These are phyloP conservation scores for Auricularia cornea DNA, from an alignment of 768 basidiomycete genomes.

Conservation along the genomic window DNA sequence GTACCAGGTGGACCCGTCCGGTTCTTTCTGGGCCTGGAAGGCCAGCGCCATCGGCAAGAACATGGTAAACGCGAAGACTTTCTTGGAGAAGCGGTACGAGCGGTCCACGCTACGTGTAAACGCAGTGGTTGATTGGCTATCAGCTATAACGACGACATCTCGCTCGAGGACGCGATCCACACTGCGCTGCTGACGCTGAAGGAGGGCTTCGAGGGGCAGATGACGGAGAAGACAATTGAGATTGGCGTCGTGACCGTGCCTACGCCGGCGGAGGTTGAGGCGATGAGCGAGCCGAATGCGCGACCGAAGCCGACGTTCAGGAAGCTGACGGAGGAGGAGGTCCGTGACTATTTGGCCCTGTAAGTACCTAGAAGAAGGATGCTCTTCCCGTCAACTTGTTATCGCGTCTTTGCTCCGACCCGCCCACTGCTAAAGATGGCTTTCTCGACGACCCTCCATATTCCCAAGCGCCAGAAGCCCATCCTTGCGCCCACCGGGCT, in stretches of 20 bases:
- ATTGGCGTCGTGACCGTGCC: conserved; percentile 94
- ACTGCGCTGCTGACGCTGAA: conserved; percentile 96
- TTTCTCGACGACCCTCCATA: background rate
- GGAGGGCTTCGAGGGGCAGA: conserved; percentile 99
- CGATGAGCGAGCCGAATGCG: conserved; percentile 41
- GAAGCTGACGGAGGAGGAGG: conserved; percentile 93
- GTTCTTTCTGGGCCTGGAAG: conserved; percentile 99
- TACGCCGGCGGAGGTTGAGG: conserved; percentile 49
- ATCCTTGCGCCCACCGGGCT: conserved; percentile 39
- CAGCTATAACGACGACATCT: conserved; percentile 99
- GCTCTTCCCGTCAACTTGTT: background rate
- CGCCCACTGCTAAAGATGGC: background rate
- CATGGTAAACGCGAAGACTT: conserved; percentile 99
- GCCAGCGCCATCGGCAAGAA: conserved; percentile 99
- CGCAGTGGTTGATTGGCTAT: conserved; percentile 11
- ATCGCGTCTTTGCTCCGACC: background rate
- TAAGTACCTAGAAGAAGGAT: conserved; percentile 29
- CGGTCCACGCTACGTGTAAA: conserved; percentile 13
- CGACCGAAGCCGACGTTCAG: conserved; percentile 84
- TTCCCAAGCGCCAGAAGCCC: background rate
- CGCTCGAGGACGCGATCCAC: conserved; percentile 96
- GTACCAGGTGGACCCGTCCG: conserved; percentile 98
- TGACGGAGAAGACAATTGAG: conserved; percentile 99
- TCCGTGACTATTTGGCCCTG: conserved; percentile 88
- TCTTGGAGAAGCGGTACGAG: conserved; percentile 91